phyloP scores from a whole-genome alignment of 106 monocot genomes.

The Platanthera guangdongensis region DNA sequence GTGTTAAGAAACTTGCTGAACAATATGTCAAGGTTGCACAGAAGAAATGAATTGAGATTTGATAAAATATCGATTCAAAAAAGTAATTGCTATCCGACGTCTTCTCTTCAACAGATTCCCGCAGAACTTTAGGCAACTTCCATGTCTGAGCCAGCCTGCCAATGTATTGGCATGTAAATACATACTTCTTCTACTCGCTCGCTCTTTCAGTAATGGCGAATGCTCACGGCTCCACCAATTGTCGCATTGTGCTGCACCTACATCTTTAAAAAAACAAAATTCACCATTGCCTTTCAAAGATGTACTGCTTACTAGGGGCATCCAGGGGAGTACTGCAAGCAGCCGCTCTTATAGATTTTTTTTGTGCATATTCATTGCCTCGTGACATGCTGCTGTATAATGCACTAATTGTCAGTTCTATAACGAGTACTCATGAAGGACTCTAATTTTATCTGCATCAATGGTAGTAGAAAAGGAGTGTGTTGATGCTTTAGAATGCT shows the following conservation, averaged over 20 bases:
- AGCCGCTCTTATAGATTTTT: not conserved
- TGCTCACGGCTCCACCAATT: not conserved
- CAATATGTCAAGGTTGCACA: conserved; percentile 77
- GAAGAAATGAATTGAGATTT: conserved; percentile 19
- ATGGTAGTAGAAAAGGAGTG: not conserved
- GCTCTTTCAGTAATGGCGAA: not conserved
- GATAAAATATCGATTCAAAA: not conserved
- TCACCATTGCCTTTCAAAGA: not conserved
- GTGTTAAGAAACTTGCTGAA: conserved; percentile 82
- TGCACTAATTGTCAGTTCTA: not conserved
- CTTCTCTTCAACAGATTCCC: not conserved
- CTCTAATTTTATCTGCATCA: not conserved
- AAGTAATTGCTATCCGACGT: not conserved
- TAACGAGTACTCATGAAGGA: not conserved
- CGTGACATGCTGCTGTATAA: not conserved
- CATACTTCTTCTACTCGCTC: not conserved
- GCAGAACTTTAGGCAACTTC: not conserved
- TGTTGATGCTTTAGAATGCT: not conserved
- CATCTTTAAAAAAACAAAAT: not conserved
- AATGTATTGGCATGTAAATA: not conserved
- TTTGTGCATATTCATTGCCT: not conserved
- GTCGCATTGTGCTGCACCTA: not conserved
- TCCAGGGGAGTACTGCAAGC: not conserved
- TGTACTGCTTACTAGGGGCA: not conserved
- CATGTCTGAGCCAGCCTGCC: not conserved